Base-by-base conservation (phyloP, 2,329 filamentous ascomycete species). In the Alternaria viburni region DNA sequence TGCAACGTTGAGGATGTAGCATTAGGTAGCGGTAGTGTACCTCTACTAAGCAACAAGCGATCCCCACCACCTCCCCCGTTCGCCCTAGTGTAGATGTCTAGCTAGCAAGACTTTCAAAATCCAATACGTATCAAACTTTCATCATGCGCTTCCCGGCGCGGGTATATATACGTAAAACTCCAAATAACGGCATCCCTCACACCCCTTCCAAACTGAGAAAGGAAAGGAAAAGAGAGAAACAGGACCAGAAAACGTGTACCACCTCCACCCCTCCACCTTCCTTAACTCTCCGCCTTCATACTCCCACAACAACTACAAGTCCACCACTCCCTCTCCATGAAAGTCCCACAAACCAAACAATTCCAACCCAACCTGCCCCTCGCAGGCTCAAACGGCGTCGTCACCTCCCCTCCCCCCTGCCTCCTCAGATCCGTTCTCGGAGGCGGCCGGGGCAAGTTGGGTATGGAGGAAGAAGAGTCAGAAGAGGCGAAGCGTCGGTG, bases 331-430 rank as follows among this genome's bases (percentile, higher is more conserved):
- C 19, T 36, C 30, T 59, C 88, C 87, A 89, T 90, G 63, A 88
- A 90, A 1, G 84, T 83, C 6, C 86, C 86, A 64, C 88, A 90
- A 6, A 80, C 77, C 55, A 81, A 70, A 73, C 88, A 90, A 57
- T 84, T 80, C 88, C 88, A 90, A 1, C 87, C 88, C 19, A 88
- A 70, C 3, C 85, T 83, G 49, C 83, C 81, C 19, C 79, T 79
- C n/a, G 77, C 77, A 23, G 81, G 81, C 21, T 79, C 78, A 41
- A 84, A 83, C 4, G 81, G 78, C 2, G 79, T 78, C 4, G 75
- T 78, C 5, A 75, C 74, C 7, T 36, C 32, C 2, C 32, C 32
- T n/a, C 32, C 32, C 17, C 71, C 73, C 8, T 71, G 71, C 1
- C 72, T 71, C 50, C 77, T 66, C 8, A 79, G 50, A 4, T 66